Percentiles rank a stretch among this genome's conserved stretches.
Evolutionary conservation across 2,329 filamentous ascomycete species (phyloP).

Genomic region (Aspergillus proliferans): DNA sequence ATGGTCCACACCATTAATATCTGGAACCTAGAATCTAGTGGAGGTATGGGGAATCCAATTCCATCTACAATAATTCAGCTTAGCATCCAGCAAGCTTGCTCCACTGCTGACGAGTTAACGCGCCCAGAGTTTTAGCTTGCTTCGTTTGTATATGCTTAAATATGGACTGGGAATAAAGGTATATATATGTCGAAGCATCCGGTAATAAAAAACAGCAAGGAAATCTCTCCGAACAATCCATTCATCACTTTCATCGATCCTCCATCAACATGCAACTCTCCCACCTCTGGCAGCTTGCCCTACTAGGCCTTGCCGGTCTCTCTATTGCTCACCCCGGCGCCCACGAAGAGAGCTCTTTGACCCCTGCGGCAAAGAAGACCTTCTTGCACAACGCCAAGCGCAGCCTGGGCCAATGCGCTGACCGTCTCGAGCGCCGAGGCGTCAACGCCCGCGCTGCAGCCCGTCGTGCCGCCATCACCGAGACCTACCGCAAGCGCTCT

Average conservation of each 20-base stretch:
- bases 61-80: background rate
- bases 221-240: background rate
- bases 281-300: constrained; percentile 5
- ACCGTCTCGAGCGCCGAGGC: constrained; percentile 14
- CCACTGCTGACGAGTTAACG: background rate
- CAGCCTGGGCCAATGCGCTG: constrained; percentile 16
- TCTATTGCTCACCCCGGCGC: constrained; percentile 14
- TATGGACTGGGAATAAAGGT: background rate
- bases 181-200: background rate
- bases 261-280: constrained; percentile 1
- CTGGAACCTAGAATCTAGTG: background rate
- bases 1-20: background rate
- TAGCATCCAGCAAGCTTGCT: background rate
- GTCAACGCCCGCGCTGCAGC: constrained; percentile 16
- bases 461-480: constrained; percentile 15
- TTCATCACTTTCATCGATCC: background rate
- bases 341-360: constrained; percentile 13
- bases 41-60: background rate
- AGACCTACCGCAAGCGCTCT: constrained; percentile 11
- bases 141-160: background rate
- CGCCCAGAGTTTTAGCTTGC: background rate
- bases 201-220: background rate
- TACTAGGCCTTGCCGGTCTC: constrained; percentile 10
- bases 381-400: constrained; percentile 14
- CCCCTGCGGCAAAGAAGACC: constrained; percentile 8